Conservation (phyloP, 805 yeast species). For the Kodamaea neixiangensis region DNA sequence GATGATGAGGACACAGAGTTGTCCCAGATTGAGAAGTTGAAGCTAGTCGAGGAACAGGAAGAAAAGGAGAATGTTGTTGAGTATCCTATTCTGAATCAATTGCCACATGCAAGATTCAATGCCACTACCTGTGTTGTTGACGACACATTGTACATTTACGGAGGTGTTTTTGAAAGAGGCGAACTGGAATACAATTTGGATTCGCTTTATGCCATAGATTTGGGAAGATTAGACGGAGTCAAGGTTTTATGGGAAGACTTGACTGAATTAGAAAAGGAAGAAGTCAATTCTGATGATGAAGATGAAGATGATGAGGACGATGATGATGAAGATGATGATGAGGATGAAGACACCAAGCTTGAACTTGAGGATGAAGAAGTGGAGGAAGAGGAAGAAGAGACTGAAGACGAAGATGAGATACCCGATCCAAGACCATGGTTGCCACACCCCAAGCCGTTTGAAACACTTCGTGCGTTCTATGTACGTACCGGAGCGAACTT, state of each 20-base stretch:
- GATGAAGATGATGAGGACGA: slow-evolving; percentile 53
- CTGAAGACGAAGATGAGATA: slow-evolving; percentile 62
- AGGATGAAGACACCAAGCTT: slow-evolving; percentile 46
- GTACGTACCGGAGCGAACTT: slow-evolving; percentile 83
- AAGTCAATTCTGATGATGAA: slow-evolving; percentile 64
- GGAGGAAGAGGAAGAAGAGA: slow-evolving; percentile 64
- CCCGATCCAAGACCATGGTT: slow-evolving; percentile 96
- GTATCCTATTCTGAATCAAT: slow-evolving; percentile 56
- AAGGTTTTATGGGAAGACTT: slow-evolving; percentile 89
- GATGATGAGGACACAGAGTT: slow-evolving; percentile 37
- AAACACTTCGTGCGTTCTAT: slow-evolving; percentile 79
- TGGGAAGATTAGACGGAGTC: slow-evolving; percentile 85
- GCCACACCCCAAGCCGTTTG: slow-evolving; percentile 96
- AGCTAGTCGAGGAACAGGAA: slow-evolving; percentile 38
- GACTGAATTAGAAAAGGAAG: slow-evolving; percentile 53
- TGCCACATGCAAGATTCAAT: slow-evolving; percentile 91
- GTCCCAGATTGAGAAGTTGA: slow-evolving; percentile 38
- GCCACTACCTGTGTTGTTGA: slow-evolving; percentile 82
- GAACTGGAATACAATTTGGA: slow-evolving; percentile 85
- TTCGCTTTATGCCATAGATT: slow-evolving; percentile 81
- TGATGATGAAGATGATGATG: slow-evolving; percentile 72
- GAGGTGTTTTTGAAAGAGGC: slow-evolving; percentile 88
- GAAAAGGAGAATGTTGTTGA: slow-evolving; percentile 43
- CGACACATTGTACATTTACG: slow-evolving; percentile 79
- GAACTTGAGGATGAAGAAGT: slow-evolving; percentile 73